Evolutionary conservation across 2,329 filamentous ascomycete genomes (phyloP), one percentile per base, ranked within the genome.

Genomic region (Chrysoporthe deuterocubensis): DNA sequence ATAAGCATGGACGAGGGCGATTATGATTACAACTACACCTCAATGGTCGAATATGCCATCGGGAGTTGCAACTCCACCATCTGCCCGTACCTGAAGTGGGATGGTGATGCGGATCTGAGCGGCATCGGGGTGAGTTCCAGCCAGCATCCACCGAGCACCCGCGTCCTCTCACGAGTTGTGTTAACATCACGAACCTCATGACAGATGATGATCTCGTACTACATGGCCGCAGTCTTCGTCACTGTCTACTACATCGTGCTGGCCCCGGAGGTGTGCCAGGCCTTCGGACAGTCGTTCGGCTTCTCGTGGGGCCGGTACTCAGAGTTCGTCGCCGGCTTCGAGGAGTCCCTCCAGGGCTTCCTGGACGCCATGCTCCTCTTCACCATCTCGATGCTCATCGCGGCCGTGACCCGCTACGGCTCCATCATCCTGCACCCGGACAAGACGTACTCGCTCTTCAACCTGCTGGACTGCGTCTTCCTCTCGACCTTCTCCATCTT

Each of bases 221-320:
- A 70, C 18, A 63, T 69, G 50, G 64, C 67, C 1, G 69, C 69
- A 18, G 14, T 65, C 26, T 70, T 70, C 8, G 64, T 60, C 46
- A 70, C 69, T 2, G n/a, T 70, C 13, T 70, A 67, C n/a, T 70
- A 64, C 4, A 40, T 70, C n/a, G 52, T 67, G 2, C 68, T 69
- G 9, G 54, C 64, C 32, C 46, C 62, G 1, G 62, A 67, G 8
- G 40, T 67, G 1, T 67, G 63, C 37, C 62, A 60, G n/a, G 58
- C 66, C 16, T 65, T 59, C n/a, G 68, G 63, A 2, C 62, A 46
- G 16, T n/a, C 63, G 9, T 16, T 34, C 14, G 3, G 2, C 2
- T 1, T 18, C 11, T 50, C 46, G 1, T 32, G n/a, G n/a, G 21
- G 26, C 18, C 16, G 21, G 32, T 66, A 63, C 43, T 9, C 5